A percentile compares a stretch with the other conserved stretches of the same genome.
phyloP scores from a whole-genome alignment of 345 rosid species.

The Bruguiera gymnorhiza region DNA sequence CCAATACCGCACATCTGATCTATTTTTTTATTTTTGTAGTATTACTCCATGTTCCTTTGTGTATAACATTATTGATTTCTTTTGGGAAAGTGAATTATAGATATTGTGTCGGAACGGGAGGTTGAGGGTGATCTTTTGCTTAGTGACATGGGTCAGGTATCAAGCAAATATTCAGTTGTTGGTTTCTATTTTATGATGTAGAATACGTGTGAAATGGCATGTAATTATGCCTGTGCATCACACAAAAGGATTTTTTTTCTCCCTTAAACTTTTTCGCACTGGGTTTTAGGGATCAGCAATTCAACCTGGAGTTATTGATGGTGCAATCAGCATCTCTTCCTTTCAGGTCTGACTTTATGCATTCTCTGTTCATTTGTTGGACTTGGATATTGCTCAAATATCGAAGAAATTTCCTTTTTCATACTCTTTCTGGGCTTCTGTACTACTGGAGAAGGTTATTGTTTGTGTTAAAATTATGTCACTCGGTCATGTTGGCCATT shows the following conservation, averaged over 20 bases:
- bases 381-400: not conserved
- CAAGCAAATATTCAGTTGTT: not conserved
- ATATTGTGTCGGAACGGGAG: too few relatives aligned
- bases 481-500: too few relatives aligned
- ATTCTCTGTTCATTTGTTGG: too few relatives aligned
- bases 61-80: too few relatives aligned
- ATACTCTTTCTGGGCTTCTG: not conserved
- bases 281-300: constrained; percentile 71
- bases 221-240: not conserved
- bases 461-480: too few relatives aligned
- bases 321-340: constrained; percentile 95
- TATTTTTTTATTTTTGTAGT: not conserved
- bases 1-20: not conserved
- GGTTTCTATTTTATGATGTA: not conserved
- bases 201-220: too few relatives aligned
- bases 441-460: too few relatives aligned
- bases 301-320: constrained; percentile 79
- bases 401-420: not conserved
- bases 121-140: constrained; percentile 66
- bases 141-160: constrained; percentile 95
- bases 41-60: not conserved
- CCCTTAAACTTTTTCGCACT: constrained; percentile 1
- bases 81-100: too few relatives aligned
- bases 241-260: not conserved
- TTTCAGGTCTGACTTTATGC: constrained; percentile 53